Evolutionary conservation across 768 basidiomycete species (phyloP), one percentile per base, ranked within the genome.

Genomic region (Suillus cothurnatus): DNA sequence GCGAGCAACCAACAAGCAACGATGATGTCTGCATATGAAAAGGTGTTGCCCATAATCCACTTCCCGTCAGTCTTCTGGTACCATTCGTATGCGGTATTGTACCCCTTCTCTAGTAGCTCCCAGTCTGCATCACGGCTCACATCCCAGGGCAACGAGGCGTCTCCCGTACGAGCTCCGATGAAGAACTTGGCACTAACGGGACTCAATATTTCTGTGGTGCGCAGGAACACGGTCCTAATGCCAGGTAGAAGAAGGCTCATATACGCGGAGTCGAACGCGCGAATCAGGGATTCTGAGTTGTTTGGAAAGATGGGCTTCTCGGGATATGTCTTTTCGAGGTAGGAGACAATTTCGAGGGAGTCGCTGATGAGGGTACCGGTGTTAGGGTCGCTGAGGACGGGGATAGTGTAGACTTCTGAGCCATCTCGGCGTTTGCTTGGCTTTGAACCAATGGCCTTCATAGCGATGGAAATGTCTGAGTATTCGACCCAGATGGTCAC

Each of bases 131-230:
- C 72, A 19, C 76, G 69, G 57, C 65, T 71, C 14, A 79, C 77
- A 31, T 83, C 81, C 60, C 86, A 65, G 17, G 71, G 70, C 50
- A 66, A 72, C 6, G 80, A 80, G 55, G 79, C 73, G 3, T 9
- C n/a, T 3, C 19, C 63, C 63, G 78, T 75, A 39, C 81, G 71
- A 6, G 78, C 80, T 23, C 63, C 56, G 23, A 78, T 68, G 67
- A 82, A 86, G 70, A 79, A 80, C 34, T 71, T 75, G 45, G 66
- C 64, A 63, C 81, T 83, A 43, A 64, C 67, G 5, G 76, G 72
- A 34, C 73, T 77, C 63, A 85, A 66, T 45, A 75, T 66, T 17
- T 70, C 56, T 17, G 70, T 67, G 1, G 67, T 28, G n/a, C 75
- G 74, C 26, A 77, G 36, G 57, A 74, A 6, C 60, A 69, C 56